These are phyloP conservation scores for Russula foetens DNA, from an alignment of 768 basidiomycete genomes.

Conservation along the genomic window DNA sequence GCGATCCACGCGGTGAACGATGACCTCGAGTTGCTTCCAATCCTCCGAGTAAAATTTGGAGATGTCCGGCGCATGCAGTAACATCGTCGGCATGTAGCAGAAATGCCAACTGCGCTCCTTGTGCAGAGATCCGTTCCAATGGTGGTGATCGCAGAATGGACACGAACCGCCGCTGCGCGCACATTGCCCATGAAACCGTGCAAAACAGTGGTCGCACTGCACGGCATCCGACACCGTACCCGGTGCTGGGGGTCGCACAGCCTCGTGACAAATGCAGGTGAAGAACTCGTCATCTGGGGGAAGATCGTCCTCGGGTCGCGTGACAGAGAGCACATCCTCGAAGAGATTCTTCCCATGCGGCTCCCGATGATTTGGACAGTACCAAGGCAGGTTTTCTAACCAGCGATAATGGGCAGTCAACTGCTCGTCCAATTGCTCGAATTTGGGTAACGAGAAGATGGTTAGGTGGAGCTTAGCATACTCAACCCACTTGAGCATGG, in stretches of 20 bases:
- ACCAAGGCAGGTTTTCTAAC: slow-evolving; percentile 75
- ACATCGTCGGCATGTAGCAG: slow-evolving; percentile 65
- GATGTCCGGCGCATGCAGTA: slow-evolving; percentile 67
- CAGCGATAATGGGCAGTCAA: slow-evolving; percentile 60
- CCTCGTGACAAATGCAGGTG: slow-evolving; percentile 72
- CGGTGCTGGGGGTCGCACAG: slow-evolving; percentile 73
- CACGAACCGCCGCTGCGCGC: slow-evolving; percentile 87
- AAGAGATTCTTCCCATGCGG: slow-evolving; percentile 58
- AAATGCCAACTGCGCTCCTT: slow-evolving; percentile 82
- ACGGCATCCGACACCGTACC: slow-evolving; percentile 75
- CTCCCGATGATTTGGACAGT: slow-evolving; percentile 55
- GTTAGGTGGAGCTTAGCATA: slow-evolving; percentile 64
- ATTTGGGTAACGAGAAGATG: slow-evolving; percentile 66
- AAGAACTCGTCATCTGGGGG: slow-evolving; percentile 76
- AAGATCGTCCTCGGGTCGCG: slow-evolving; percentile 68
- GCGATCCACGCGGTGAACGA: slow-evolving; percentile 73
- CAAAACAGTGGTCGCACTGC: slow-evolving; percentile 85
- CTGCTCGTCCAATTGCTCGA: slow-evolving; percentile 65
- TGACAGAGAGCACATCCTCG: slow-evolving; percentile 68
- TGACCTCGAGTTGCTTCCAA: slow-evolving; percentile 72
- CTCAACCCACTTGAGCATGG: slow-evolving; percentile 63
- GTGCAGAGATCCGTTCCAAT: slow-evolving; percentile 81
- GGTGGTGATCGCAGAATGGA: slow-evolving; percentile 86
- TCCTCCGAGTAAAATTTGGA: slow-evolving; percentile 72
- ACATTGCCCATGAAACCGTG: slow-evolving; percentile 78